phyloP scores from a whole-genome alignment of 495 filamentous ascomycete genomes.

The Achaetomiella virescens region DNA sequence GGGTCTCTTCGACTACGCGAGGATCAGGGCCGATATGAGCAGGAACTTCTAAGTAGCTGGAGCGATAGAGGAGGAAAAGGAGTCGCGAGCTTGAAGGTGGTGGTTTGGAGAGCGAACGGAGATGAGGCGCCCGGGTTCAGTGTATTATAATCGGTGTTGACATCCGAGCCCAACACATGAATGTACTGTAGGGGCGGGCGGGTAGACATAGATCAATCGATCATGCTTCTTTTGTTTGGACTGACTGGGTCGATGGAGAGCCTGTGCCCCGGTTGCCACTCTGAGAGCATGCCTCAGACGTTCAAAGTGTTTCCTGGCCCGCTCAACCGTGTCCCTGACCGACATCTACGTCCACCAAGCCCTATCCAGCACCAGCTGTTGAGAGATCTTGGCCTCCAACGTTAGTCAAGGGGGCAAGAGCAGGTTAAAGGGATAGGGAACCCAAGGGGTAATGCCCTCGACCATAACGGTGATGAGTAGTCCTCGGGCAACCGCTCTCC shows the following conservation, averaged over 20 bases:
- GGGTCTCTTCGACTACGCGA: constrained; percentile 82
- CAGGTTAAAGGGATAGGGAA: too few species aligned
- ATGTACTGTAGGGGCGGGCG: constrained; percentile 30
- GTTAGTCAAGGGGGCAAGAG: too few species aligned
- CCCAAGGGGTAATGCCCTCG: too few species aligned
- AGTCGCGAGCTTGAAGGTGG: background rate
- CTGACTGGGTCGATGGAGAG: too few species aligned
- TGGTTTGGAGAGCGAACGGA: constrained; percentile 1
- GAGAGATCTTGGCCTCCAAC: too few species aligned
- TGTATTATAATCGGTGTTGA: constrained; percentile 35
- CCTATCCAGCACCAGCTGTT: too few species aligned
- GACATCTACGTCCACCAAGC: too few species aligned
- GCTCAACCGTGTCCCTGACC: too few species aligned
- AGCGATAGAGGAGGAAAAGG: background rate
- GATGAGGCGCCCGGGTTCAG: constrained; percentile 22
- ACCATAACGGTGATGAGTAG: too few species aligned
- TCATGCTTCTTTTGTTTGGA: constrained; percentile 24
- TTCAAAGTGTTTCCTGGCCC: background rate
- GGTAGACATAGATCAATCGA: constrained; percentile 36
- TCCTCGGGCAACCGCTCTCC: too few species aligned
- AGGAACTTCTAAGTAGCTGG: constrained; percentile 53
- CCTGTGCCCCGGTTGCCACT: background rate
- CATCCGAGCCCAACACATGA: constrained; percentile 20
- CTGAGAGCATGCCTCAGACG: background rate
- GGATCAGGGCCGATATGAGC: constrained; percentile 84